These are phyloP conservation scores for Dactylellina leptospora DNA, from an alignment of 2,329 filamentous ascomycete species.

Conservation along the genomic window DNA sequence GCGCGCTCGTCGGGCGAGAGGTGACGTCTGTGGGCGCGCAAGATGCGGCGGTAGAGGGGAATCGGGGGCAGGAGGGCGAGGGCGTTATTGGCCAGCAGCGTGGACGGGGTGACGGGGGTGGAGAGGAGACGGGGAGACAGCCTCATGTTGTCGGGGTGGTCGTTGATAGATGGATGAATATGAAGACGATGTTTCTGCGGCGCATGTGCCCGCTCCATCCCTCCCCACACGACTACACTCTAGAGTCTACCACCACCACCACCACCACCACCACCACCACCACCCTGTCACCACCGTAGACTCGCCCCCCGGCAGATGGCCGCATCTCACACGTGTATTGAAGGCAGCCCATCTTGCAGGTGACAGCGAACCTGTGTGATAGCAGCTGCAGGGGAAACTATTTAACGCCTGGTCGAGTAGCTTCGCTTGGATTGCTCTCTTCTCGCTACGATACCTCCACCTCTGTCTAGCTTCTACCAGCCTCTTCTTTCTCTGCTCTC, in stretches of 20 bases:
- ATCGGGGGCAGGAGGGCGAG: slow-evolving; percentile 85
- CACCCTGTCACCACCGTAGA: no score
- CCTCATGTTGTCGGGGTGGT: no score
- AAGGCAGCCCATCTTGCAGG: no score
- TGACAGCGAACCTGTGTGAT: no score
- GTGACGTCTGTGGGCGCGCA: slow-evolving; percentile 84
- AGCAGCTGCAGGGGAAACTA: slow-evolving; percentile 10
- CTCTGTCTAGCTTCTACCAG: background rate
- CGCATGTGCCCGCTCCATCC: no score
- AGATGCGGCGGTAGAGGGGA: slow-evolving; percentile 83
- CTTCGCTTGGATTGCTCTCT: slow-evolving; percentile 8
- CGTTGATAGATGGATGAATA: no score
- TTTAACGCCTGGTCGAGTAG: background rate
- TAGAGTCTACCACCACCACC: no score
- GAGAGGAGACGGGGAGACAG: slow-evolving; percentile 39
- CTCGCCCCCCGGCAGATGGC: no score
- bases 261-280: no score
- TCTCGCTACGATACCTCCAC: background rate
- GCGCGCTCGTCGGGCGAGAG: slow-evolving; percentile 77
- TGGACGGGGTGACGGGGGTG: slow-evolving; percentile 37
- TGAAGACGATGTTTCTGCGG: no score
- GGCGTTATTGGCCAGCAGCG: slow-evolving; percentile 31
- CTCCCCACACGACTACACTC: no score
- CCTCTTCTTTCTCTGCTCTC: slow-evolving; percentile 12
- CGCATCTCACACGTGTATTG: no score